Evolutionary conservation across 768 basidiomycete species (phyloP).

Genomic region (Nidula microcarpa): DNA sequence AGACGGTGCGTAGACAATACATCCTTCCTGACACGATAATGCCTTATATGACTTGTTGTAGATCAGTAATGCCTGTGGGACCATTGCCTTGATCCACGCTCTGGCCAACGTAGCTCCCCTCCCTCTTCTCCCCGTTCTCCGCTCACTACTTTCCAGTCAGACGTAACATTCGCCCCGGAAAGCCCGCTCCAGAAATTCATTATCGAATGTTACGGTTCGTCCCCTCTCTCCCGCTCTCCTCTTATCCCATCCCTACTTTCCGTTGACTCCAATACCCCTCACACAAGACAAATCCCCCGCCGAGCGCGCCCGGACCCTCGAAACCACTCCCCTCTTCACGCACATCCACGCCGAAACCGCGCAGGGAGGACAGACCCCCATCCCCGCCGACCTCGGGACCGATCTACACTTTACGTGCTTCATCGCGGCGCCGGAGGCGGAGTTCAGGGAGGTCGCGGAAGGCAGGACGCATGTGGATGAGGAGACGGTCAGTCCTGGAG

Average conservation of each 20-base stretch:
- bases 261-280: neutral
- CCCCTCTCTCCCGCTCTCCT: too few relatives aligned
- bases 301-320: constrained; percentile 73
- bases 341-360: constrained; percentile 75
- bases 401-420: constrained; percentile 89
- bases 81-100: constrained; percentile 82
- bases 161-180: constrained; percentile 49
- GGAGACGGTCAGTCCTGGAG: constrained; percentile 25
- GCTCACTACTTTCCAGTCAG: constrained; percentile 34
- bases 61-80: constrained; percentile 86
- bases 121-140: neutral
- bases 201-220: constrained; percentile 53
- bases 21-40: neutral
- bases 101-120: constrained; percentile 64
- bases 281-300: constrained; percentile 58
- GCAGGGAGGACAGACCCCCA: constrained; percentile 61
- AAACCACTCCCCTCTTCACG: constrained; percentile 72
- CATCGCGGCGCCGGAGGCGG: constrained; percentile 57
- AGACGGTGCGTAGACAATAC: constrained; percentile 56
- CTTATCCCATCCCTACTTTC: too few relatives aligned
- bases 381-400: constrained; percentile 63
- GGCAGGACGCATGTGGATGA: constrained; percentile 14
- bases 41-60: constrained; percentile 16
- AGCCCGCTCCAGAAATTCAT: constrained; percentile 69
- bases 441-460: constrained; percentile 23